These are phyloP conservation scores for Cladosporium sp. DNA, from an alignment of 2,329 filamentous ascomycete species.

Conservation along the genomic window DNA sequence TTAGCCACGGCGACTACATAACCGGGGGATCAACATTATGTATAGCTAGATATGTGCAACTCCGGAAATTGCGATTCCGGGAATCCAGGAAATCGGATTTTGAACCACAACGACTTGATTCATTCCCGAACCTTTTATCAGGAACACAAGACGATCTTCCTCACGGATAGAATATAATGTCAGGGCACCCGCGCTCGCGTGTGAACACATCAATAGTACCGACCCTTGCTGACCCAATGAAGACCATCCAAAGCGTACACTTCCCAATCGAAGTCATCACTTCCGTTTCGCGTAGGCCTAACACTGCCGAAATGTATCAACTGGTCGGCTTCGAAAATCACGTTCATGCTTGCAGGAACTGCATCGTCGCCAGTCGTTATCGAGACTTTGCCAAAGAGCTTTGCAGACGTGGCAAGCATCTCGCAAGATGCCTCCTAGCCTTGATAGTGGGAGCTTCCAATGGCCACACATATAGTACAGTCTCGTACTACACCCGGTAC, in stretches of 20 bases:
- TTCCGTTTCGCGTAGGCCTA: background rate
- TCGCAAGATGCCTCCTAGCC: background rate
- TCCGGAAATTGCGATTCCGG: too few relatives aligned
- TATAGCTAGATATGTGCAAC: too few relatives aligned
- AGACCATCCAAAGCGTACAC: slow-evolving; percentile 2
- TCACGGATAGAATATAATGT: background rate
- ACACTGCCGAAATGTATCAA: background rate
- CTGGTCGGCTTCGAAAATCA: background rate
- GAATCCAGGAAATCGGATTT: too few relatives aligned
- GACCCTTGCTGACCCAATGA: background rate
- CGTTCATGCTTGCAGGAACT: background rate
- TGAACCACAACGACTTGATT: too few relatives aligned
- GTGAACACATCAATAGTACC: background rate
- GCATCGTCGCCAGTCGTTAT: background rate
- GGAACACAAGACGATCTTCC: too few relatives aligned
- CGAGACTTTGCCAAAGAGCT: background rate
- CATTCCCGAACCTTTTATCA: too few relatives aligned
- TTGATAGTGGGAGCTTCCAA: background rate
- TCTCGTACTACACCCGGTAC: background rate
- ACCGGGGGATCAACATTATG: too few relatives aligned
- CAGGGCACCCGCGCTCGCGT: background rate
- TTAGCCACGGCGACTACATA: background rate
- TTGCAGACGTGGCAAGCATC: background rate
- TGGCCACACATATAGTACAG: background rate
- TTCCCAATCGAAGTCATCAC: background rate